Conservation (phyloP, 192 early-diverging fungal species). For the Geosiphon pyriformis region DNA sequence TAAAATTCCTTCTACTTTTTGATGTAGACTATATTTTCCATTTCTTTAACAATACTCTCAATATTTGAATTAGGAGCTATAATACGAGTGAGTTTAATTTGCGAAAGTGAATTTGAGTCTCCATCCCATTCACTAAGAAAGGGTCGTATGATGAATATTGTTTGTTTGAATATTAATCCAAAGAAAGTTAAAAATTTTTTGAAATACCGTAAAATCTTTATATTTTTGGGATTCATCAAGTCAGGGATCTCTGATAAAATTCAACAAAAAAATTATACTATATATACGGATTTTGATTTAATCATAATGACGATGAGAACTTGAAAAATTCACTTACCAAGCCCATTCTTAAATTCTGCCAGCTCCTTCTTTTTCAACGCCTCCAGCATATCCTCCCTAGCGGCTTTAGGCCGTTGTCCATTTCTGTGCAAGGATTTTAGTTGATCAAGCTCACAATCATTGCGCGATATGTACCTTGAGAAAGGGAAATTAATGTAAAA, state of each 20-base stretch:
- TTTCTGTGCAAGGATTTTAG: slow-evolving; percentile 34
- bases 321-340: too few relatives aligned
- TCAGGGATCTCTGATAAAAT: slow-evolving; percentile 51
- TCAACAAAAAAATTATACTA: too few relatives aligned
- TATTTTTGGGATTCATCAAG: slow-evolving; percentile 46
- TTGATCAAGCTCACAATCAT: slow-evolving; percentile 44
- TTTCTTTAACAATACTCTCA: too few relatives aligned
- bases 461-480: slow-evolving; percentile 41
- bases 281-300: too few relatives aligned
- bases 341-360: slow-evolving; percentile 46
- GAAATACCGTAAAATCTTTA: slow-evolving; percentile 32
- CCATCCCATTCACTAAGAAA: slow-evolving; percentile 48
- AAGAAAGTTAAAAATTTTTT: slow-evolving; percentile 1
- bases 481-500: slow-evolving; percentile 24
- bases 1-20: too few relatives aligned
- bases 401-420: slow-evolving; percentile 43
- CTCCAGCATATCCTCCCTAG: slow-evolving; percentile 37
- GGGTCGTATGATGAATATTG: background rate
- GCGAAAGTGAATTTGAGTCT: slow-evolving; percentile 43
- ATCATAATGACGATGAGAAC: too few relatives aligned
- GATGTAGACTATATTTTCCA: too few relatives aligned
- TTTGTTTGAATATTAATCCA: background rate
- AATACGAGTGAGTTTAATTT: slow-evolving; percentile 41
- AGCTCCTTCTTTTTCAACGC: slow-evolving; percentile 41
- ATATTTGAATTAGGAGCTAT: too few relatives aligned